Evolutionary conservation across 495 filamentous ascomycete species (phyloP).

Genomic region (Penicillium antarcticum): DNA sequence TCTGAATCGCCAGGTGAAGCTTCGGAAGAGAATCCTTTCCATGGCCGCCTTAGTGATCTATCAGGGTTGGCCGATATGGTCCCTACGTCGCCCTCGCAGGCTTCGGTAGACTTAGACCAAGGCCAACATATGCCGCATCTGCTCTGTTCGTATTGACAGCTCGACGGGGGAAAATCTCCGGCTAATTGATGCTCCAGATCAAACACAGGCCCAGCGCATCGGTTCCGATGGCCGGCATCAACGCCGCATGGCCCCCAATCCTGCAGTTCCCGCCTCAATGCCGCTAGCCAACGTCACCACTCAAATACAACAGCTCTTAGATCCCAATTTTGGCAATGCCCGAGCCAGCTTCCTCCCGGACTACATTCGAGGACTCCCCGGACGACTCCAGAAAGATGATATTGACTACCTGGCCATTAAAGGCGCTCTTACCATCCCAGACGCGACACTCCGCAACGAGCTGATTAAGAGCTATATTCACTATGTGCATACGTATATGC

Average conservation of each 20-base stretch:
- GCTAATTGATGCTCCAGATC: slow-evolving; percentile 23
- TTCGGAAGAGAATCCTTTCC: slow-evolving; percentile 35
- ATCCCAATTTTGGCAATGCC: slow-evolving; percentile 32
- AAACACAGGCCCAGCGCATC: slow-evolving; percentile 35
- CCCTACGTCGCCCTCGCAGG: slow-evolving; percentile 40
- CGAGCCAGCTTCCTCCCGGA: slow-evolving; percentile 50
- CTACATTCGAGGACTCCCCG: slow-evolving; percentile 72
- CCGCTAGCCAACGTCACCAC: slow-evolving; percentile 36
- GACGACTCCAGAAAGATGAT: slow-evolving; percentile 67
- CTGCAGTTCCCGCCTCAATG: slow-evolving; percentile 33
- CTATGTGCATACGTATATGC: slow-evolving; percentile 88
- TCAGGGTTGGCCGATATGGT: slow-evolving; percentile 29
- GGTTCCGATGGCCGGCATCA: slow-evolving; percentile 31
- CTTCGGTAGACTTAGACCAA: slow-evolving; percentile 40
- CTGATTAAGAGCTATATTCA: slow-evolving; percentile 73
- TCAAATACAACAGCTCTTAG: slow-evolving; percentile 41
- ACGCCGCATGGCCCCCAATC: slow-evolving; percentile 38
- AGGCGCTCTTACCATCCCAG: slow-evolving; percentile 70
- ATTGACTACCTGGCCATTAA: slow-evolving; percentile 70
- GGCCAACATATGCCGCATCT: slow-evolving; percentile 50
- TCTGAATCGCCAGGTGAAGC: slow-evolving; percentile 38
- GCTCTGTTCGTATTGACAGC: slow-evolving; percentile 34
- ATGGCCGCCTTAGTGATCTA: slow-evolving; percentile 25
- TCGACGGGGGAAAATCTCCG: too few species aligned
- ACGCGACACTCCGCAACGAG: slow-evolving; percentile 64